Conservation (phyloP, 2,329 filamentous ascomycete species). For the Xylaria sp. region DNA sequence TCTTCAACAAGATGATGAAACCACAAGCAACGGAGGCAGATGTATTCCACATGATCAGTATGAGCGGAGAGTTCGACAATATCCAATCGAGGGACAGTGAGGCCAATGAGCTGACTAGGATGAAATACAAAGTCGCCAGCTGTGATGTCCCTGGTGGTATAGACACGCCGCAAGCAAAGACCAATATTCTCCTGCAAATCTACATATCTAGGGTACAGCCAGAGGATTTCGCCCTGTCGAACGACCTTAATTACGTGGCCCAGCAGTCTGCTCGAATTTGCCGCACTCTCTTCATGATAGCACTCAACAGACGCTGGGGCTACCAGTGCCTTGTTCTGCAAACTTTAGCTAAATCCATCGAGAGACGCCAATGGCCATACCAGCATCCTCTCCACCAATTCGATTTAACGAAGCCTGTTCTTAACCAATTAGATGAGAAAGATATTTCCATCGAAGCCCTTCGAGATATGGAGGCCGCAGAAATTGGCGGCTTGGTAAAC, state of each 20-base stretch:
- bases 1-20: constrained; percentile 96
- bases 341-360: constrained; percentile 95
- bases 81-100: constrained; percentile 93
- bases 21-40: constrained; percentile 89
- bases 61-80: constrained; percentile 98
- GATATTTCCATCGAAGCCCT: constrained; percentile 83
- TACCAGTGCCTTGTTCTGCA: constrained; percentile 92
- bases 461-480: constrained; percentile 90
- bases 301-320: constrained; percentile 93
- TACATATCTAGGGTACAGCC: constrained; percentile 90
- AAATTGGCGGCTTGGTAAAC: constrained; percentile 91
- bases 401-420: constrained; percentile 83
- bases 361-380: constrained; percentile 94
- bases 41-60: constrained; percentile 93
- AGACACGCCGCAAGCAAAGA: constrained; percentile 84
- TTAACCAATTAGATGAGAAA: constrained; percentile 87
- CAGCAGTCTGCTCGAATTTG: constrained; percentile 97
- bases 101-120: constrained; percentile 81
- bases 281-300: constrained; percentile 95
- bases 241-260: constrained; percentile 93
- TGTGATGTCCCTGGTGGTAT: constrained; percentile 82
- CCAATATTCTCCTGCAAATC: constrained; percentile 92
- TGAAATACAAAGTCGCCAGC: constrained; percentile 76
- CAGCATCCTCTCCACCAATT: constrained; percentile 97
- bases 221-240: constrained; percentile 93